Percentiles rank a stretch among this genome's conserved stretches.
Evolutionary conservation across 352 stramenopile species (phyloP).

Genomic region (Phytophthora boehmeriae): DNA sequence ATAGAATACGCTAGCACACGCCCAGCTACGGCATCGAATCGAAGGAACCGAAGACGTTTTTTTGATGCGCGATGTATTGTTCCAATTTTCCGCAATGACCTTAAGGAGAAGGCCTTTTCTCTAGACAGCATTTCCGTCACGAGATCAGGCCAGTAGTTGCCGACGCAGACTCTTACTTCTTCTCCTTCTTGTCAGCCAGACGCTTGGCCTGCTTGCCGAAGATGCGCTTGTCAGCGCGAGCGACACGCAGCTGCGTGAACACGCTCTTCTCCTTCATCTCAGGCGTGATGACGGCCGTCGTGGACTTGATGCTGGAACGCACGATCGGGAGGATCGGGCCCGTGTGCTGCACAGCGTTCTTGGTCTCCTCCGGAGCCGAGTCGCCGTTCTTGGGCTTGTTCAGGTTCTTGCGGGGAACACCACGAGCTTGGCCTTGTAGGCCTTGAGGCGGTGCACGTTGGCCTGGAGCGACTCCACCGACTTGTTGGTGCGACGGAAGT

Average conservation of each 20-base stretch:
- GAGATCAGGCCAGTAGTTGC: conserved; percentile 28
- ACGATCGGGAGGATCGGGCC: conserved; percentile 81
- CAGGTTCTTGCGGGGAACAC: conserved; percentile 98
- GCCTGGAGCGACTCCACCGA: conserved; percentile 95
- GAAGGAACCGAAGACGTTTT: conserved; percentile 11
- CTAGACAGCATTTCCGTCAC: conserved; percentile 13
- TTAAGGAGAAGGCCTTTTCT: conserved; percentile 31
- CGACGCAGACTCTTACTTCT: conserved; percentile 69
- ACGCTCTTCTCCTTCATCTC: conserved; percentile 88
- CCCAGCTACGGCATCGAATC: background rate
- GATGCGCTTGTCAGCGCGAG: conserved; percentile 86
- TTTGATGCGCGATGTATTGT: conserved; percentile 63
- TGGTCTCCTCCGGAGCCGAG: conserved; percentile 89
- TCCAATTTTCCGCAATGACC: conserved; percentile 70
- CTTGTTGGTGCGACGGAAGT: conserved; percentile 98
- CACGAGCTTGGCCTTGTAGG: conserved; percentile 99
- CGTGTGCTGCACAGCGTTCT: conserved; percentile 92
- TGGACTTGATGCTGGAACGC: conserved; percentile 79
- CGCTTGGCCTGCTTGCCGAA: conserved; percentile 91
- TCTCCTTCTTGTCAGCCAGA: conserved; percentile 87
- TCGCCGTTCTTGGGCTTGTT: conserved; percentile 96
- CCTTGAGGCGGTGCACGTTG: conserved; percentile 99
- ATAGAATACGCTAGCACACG: background rate
- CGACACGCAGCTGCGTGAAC: conserved; percentile 84
- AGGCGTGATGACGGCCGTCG: conserved; percentile 81